phyloP scores from a whole-genome alignment of 1,139 yeast genomes.

The Trichomonascaceae sp. region DNA sequence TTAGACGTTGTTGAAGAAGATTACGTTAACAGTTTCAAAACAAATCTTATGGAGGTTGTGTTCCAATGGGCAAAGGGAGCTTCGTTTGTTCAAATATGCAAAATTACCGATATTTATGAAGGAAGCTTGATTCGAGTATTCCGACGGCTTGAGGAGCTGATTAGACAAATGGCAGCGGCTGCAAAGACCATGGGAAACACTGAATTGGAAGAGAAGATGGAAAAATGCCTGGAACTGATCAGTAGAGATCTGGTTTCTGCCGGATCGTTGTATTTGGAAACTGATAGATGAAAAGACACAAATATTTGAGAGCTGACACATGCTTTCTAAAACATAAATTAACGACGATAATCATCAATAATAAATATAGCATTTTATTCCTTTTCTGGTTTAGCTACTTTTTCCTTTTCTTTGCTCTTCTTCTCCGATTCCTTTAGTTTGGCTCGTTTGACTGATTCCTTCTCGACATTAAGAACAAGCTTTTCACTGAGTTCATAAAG shows the following conservation, averaged over 20 bases:
- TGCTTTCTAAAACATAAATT: background rate
- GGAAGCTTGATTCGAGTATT: constrained; percentile 93
- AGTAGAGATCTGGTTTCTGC: constrained; percentile 97
- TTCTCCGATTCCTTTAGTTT: constrained; percentile 13
- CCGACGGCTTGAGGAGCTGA: constrained; percentile 86
- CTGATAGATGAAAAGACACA: background rate
- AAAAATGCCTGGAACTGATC: constrained; percentile 70
- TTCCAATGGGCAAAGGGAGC: constrained; percentile 97
- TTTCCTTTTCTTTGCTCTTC: background rate
- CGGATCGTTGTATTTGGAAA: constrained; percentile 71
- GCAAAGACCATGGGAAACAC: constrained; percentile 90
- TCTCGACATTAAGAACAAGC: constrained; percentile 56
- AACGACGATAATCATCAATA: background rate
- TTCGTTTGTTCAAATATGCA: constrained; percentile 90
- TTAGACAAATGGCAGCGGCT: constrained; percentile 83
- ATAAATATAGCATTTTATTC: background rate
- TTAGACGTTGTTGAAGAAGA: constrained; percentile 86
- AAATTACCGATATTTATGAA: constrained; percentile 98
- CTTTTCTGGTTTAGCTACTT: background rate
- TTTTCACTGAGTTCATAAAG: constrained; percentile 60
- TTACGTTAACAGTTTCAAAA: constrained; percentile 82
- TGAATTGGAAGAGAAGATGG: constrained; percentile 84
- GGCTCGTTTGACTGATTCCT: constrained; percentile 51
- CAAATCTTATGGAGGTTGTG: constrained; percentile 94
- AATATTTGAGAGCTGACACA: no score